Conservation (phyloP, 2,329 filamentous ascomycete genomes). For the Colletotrichum salicis region DNA sequence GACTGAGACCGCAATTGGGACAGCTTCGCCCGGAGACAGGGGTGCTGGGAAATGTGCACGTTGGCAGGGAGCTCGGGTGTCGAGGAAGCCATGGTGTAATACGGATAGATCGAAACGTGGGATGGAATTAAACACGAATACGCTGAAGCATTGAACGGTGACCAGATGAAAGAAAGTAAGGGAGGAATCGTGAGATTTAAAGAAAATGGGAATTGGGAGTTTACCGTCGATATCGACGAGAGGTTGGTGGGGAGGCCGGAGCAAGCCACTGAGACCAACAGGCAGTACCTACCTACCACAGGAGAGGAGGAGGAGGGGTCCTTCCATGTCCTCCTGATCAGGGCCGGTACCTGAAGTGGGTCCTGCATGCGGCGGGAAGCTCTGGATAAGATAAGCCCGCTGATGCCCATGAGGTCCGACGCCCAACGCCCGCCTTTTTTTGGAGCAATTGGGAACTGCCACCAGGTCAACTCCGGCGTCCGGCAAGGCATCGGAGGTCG, state of each 20-base stretch:
- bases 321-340: slow-evolving; percentile 34
- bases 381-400: slow-evolving; percentile 33
- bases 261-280: neutral
- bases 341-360: slow-evolving; percentile 30
- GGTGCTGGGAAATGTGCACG: slow-evolving; percentile 84
- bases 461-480: slow-evolving; percentile 26
- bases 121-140: neutral
- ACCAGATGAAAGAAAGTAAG: neutral
- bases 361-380: slow-evolving; percentile 28
- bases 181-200: slow-evolving; percentile 14
- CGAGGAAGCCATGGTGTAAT: slow-evolving; percentile 44
- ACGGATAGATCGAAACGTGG: neutral
- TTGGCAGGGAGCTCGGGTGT: slow-evolving; percentile 62
- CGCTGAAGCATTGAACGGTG: neutral
- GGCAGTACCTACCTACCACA: neutral
- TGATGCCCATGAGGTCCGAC: neutral
- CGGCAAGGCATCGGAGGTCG: slow-evolving; percentile 32
- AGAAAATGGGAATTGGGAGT: slow-evolving; percentile 6
- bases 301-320: slow-evolving; percentile 23
- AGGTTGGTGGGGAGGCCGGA: slow-evolving; percentile 13
- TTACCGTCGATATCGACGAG: neutral
- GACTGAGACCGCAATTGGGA: slow-evolving; percentile 83
- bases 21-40: slow-evolving; percentile 88
- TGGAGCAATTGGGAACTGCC: neutral
- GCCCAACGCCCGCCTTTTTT: neutral